phyloP scores from a whole-genome alignment of 768 basidiomycete species.

The Hygrophorus pudorinus region DNA sequence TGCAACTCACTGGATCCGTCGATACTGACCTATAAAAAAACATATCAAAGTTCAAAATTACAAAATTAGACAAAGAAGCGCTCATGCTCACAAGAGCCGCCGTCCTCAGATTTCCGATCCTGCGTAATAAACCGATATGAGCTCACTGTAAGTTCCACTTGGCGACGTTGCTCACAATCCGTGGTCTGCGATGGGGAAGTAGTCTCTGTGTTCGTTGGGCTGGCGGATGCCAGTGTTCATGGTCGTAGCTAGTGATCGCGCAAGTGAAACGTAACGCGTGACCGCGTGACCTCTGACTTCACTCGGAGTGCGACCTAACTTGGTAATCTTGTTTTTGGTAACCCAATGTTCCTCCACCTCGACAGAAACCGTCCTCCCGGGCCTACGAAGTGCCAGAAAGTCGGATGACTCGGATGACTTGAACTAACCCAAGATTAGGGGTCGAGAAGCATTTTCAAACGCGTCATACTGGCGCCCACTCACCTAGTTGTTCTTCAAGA shows the following conservation, averaged over 20 bases:
- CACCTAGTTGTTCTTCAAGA: too few relatives aligned
- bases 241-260: constrained; percentile 9
- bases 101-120: constrained; percentile 78
- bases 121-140: constrained; percentile 16
- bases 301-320: too few relatives aligned
- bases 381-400: too few relatives aligned
- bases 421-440: too few relatives aligned
- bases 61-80: not conserved
- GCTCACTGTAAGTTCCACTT: not conserved
- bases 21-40: constrained; percentile 39
- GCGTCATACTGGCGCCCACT: too few relatives aligned
- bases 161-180: constrained; percentile 44
- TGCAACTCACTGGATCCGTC: constrained; percentile 62
- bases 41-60: not conserved
- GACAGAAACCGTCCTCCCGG: too few relatives aligned
- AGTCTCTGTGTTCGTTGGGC: constrained; percentile 49
- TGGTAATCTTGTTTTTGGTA: too few relatives aligned
- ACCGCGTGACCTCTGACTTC: too few relatives aligned
- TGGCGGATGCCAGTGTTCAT: constrained; percentile 53
- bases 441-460: too few relatives aligned
- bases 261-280: too few relatives aligned
- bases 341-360: too few relatives aligned
- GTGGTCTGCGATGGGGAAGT: constrained; percentile 71
- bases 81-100: constrained; percentile 43
- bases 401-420: too few relatives aligned